A percentile compares a stretch with the other conserved stretches of the same genome.
phyloP scores from a whole-genome alignment of 805 yeast genomes.

The Starmerella apicola region DNA sequence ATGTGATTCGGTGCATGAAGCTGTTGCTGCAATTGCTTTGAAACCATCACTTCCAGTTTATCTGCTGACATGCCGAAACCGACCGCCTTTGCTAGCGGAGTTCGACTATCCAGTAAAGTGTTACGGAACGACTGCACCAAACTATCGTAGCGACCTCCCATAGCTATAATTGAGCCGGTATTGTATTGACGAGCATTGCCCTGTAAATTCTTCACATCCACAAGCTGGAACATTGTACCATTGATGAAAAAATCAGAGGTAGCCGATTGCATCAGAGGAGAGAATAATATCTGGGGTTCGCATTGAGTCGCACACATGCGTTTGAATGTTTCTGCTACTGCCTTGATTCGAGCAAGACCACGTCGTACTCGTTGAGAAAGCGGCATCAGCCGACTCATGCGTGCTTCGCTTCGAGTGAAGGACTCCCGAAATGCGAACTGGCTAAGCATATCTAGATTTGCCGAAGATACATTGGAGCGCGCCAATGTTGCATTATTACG shows the following conservation, averaged over 20 bases:
- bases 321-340: constrained; percentile 42
- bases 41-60: constrained; percentile 38
- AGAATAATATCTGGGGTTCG: constrained; percentile 34
- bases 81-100: constrained; percentile 48
- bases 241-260: constrained; percentile 50
- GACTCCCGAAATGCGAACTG: constrained; percentile 65
- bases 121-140: constrained; percentile 57
- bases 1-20: no score
- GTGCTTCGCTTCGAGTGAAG: constrained; percentile 48
- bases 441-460: constrained; percentile 69
- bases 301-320: constrained; percentile 48
- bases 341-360: constrained; percentile 47
- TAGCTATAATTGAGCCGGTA: constrained; percentile 44
- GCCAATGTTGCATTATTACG: constrained; percentile 41
- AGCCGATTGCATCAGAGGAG: constrained; percentile 77
- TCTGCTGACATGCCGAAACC: constrained; percentile 80
- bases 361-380: constrained; percentile 63
- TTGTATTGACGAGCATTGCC: constrained; percentile 15
- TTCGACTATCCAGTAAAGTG: constrained; percentile 30
- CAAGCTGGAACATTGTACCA: constrained; percentile 82
- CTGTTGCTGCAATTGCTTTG: constrained; percentile 9
- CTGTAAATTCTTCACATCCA: constrained; percentile 38
- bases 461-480: constrained; percentile 65
- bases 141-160: constrained; percentile 88
- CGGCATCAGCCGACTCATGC: constrained; percentile 56